These are phyloP conservation scores for Corrigiola litoralis DNA, from an alignment of 179 eudicot species.

Conservation along the genomic window DNA sequence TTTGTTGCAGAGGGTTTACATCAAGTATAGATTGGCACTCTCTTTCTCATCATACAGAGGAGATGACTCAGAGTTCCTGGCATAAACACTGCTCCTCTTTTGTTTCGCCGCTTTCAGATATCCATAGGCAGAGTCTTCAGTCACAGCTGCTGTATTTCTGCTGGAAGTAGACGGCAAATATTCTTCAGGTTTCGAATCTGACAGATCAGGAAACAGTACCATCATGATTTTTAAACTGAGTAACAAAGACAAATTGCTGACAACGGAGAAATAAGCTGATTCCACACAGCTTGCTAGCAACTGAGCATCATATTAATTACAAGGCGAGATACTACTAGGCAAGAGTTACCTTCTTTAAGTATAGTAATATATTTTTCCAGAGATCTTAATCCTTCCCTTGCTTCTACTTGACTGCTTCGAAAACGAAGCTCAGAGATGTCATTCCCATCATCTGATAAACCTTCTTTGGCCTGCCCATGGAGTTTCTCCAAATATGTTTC, in stretches of 20 bases:
- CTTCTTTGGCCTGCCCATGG: constrained; percentile 20
- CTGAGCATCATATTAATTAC: neutral
- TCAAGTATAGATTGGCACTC: constrained; percentile 50
- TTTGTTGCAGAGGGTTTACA: constrained; percentile 35
- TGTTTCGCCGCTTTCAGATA: constrained; percentile 9
- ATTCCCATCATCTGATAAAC: constrained; percentile 15
- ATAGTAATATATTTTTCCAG: constrained; percentile 37
- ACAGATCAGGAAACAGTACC: constrained; percentile 2
- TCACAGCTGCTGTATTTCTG: constrained; percentile 14
- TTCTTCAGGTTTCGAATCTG: constrained; percentile 29
- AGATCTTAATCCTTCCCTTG: constrained; percentile 30
- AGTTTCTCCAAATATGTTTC: constrained; percentile 49
- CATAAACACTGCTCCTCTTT: constrained; percentile 15
- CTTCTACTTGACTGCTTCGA: constrained; percentile 19
- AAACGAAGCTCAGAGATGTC: constrained; percentile 17
- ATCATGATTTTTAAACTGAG: neutral
- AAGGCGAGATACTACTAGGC: neutral
- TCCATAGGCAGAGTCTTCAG: constrained; percentile 5
- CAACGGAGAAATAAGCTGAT: too few relatives aligned
- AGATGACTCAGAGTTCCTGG: constrained; percentile 14
- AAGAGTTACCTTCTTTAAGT: constrained; percentile 34
- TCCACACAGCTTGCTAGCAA: neutral
- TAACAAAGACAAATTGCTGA: neutral
- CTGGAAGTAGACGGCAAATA: constrained; percentile 23
- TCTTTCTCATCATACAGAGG: constrained; percentile 33